A percentile compares a stretch with the other conserved stretches of the same genome.
These are phyloP conservation scores for Phlebiopsis gigantea DNA, from an alignment of 768 basidiomycete genomes.

Conservation along the genomic window DNA sequence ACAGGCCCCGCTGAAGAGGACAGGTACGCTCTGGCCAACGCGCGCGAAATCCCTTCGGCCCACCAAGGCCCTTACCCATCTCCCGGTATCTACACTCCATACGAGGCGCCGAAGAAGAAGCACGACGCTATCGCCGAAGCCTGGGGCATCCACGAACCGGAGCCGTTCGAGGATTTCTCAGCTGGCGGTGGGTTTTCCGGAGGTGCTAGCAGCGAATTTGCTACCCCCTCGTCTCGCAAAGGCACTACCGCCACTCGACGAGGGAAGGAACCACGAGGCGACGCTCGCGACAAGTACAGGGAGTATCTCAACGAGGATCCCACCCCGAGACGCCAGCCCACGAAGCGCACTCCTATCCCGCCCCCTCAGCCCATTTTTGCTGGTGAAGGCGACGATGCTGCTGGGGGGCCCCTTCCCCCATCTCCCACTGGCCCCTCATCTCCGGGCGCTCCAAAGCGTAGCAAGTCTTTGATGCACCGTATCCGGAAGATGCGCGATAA, in stretches of 20 bases:
- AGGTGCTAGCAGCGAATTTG: slow-evolving; percentile 27
- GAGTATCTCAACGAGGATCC: slow-evolving; percentile 42
- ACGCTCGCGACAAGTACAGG: slow-evolving; percentile 40
- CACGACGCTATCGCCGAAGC: slow-evolving; percentile 88
- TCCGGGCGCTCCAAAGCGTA: slow-evolving; percentile 49
- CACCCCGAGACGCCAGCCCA: slow-evolving; percentile 25
- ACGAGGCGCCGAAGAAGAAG: slow-evolving; percentile 73
- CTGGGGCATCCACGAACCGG: slow-evolving; percentile 90
- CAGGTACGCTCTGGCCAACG: slow-evolving; percentile 31
- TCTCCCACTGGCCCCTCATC: slow-evolving; percentile 30
- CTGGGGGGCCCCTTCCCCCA: not conserved
- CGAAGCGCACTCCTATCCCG: slow-evolving; percentile 54
- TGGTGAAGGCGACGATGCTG: slow-evolving; percentile 38
- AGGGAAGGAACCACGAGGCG: slow-evolving; percentile 41
- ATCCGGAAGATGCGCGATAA: slow-evolving; percentile 85
- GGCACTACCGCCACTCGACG: slow-evolving; percentile 19
- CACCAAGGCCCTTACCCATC: slow-evolving; percentile 45
- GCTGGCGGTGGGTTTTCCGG: slow-evolving; percentile 60
- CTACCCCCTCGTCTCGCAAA: slow-evolving; percentile 51
- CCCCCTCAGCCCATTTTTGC: slow-evolving; percentile 83
- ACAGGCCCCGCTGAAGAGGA: slow-evolving; percentile 34
- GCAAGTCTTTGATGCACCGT: slow-evolving; percentile 82
- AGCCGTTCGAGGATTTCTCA: slow-evolving; percentile 86
- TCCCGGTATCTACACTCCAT: slow-evolving; percentile 33
- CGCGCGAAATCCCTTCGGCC: slow-evolving; percentile 19